Evolutionary conservation across 768 basidiomycete species (phyloP).

Genomic region (Boletus rufocinnamomeus): DNA sequence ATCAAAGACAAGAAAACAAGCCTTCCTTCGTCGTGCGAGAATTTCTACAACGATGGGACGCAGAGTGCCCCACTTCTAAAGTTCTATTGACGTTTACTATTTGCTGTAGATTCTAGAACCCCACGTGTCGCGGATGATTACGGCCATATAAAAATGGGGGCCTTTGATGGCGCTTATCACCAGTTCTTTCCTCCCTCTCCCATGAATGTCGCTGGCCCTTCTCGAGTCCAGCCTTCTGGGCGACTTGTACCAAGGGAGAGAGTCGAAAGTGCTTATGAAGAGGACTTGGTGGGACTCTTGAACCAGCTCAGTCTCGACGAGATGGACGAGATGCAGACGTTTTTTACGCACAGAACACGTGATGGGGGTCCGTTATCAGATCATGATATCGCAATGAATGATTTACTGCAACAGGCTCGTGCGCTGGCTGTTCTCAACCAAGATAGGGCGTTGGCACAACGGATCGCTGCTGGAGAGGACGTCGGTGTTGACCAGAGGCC

Average conservation of each 20-base stretch:
- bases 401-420: conserved; percentile 29
- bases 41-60: background rate
- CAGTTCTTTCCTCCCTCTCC: conserved; percentile 16
- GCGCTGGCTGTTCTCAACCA: conserved; percentile 17
- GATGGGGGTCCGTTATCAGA: conserved; percentile 21
- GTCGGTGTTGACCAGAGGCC: background rate
- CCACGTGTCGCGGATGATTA: conserved; percentile 5
- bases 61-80: background rate
- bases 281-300: conserved; percentile 27
- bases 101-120: conserved; percentile 1
- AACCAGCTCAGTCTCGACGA: conserved; percentile 20
- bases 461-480: conserved; percentile 16
- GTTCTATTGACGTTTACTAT: background rate
- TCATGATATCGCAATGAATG: conserved; percentile 27
- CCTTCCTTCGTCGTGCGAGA: background rate
- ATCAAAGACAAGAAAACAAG: background rate
- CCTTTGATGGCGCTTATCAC: background rate
- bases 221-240: conserved; percentile 11
- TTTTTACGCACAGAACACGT: conserved; percentile 6
- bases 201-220: conserved; percentile 33
- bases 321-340: conserved; percentile 20
- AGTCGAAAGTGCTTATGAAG: conserved; percentile 29
- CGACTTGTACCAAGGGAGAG: conserved; percentile 5
- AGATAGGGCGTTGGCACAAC: conserved; percentile 27
- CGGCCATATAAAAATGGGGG: conserved; percentile 9